phyloP scores from a whole-genome alignment of 257 asterid genomes.

The Catharanthus roseus region DNA sequence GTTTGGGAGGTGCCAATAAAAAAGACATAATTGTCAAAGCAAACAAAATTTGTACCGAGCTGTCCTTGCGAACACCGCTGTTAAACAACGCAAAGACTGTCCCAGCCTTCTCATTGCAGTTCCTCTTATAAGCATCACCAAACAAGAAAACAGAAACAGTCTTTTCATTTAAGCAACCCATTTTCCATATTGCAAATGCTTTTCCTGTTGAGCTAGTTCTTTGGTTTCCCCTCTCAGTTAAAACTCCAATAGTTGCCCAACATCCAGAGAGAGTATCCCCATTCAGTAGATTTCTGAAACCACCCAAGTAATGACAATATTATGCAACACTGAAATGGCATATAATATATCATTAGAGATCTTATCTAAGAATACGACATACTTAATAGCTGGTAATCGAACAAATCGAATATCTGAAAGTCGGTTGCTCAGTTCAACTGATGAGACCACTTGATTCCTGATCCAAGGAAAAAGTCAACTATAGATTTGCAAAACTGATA shows the following conservation, averaged over 20 bases:
- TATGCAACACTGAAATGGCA: slow-evolving; percentile 1
- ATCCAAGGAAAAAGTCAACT: slow-evolving; percentile 12
- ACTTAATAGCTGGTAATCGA: slow-evolving; percentile 77
- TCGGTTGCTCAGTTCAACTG: slow-evolving; percentile 77
- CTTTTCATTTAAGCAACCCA: slow-evolving; percentile 67
- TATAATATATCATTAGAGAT: neutral
- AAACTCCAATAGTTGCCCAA: slow-evolving; percentile 88
- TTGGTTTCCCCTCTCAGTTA: slow-evolving; percentile 59
- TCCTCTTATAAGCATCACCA: slow-evolving; percentile 84
- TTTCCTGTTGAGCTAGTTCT: slow-evolving; percentile 87
- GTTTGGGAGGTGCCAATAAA: neutral
- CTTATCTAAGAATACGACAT: slow-evolving; percentile 17
- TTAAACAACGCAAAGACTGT: slow-evolving; percentile 68
- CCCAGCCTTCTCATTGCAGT: slow-evolving; percentile 59
- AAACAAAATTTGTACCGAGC: slow-evolving; percentile 39
- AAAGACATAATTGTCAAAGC: slow-evolving; percentile 5
- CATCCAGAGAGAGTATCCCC: slow-evolving; percentile 89
- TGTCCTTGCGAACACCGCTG: slow-evolving; percentile 67
- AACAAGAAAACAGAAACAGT: slow-evolving; percentile 68
- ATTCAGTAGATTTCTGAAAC: slow-evolving; percentile 45
- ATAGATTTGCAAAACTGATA: neutral
- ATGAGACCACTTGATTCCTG: slow-evolving; percentile 69
- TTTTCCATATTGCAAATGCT: slow-evolving; percentile 66
- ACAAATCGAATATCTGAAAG: slow-evolving; percentile 81
- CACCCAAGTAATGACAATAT: slow-evolving; percentile 14